These are phyloP conservation scores for Microbotryomycetes sp. DNA, from an alignment of 1,284 basidiomycete genomes.

Conservation along the genomic window DNA sequence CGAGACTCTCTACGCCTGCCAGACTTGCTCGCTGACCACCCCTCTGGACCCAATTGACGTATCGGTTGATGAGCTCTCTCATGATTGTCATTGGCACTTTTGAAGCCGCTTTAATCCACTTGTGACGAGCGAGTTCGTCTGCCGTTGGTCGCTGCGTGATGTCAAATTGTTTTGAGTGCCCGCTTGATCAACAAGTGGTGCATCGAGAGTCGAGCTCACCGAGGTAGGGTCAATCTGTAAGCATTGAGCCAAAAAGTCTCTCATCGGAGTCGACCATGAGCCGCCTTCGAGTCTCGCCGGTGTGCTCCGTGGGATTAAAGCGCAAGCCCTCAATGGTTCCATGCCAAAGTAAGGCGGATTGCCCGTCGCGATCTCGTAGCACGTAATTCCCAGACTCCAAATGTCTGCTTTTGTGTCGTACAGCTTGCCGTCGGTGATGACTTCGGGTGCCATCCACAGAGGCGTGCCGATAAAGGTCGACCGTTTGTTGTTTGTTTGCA, in stretches of 20 bases:
- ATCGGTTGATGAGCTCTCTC: constrained; percentile 74
- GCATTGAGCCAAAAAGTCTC: constrained; percentile 80
- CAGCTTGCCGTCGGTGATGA: constrained; percentile 73
- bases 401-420: constrained; percentile 96
- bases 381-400: constrained; percentile 90
- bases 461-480: constrained; percentile 94
- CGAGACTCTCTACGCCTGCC: constrained; percentile 45
- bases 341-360: constrained; percentile 75
- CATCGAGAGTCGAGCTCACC: constrained; percentile 55
- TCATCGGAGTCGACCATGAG: constrained; percentile 67
- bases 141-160: constrained; percentile 64
- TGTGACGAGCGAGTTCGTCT: constrained; percentile 82
- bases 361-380: constrained; percentile 94
- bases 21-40: constrained; percentile 75
- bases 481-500: constrained; percentile 77
- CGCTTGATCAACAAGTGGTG: no score
- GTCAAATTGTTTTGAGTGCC: no score
- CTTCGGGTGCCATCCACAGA: constrained; percentile 99
- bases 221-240: constrained; percentile 73
- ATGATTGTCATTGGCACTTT: constrained; percentile 65
- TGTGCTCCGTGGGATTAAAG: constrained; percentile 75
- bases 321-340: constrained; percentile 65
- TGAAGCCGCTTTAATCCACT: constrained; percentile 77
- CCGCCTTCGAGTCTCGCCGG: constrained; percentile 78
- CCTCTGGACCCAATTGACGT: constrained; percentile 66